Evolutionary conservation across 129 eudicot species (phyloP), one percentile per base, ranked within the genome.

Genomic region (Pittosporum tobira): DNA sequence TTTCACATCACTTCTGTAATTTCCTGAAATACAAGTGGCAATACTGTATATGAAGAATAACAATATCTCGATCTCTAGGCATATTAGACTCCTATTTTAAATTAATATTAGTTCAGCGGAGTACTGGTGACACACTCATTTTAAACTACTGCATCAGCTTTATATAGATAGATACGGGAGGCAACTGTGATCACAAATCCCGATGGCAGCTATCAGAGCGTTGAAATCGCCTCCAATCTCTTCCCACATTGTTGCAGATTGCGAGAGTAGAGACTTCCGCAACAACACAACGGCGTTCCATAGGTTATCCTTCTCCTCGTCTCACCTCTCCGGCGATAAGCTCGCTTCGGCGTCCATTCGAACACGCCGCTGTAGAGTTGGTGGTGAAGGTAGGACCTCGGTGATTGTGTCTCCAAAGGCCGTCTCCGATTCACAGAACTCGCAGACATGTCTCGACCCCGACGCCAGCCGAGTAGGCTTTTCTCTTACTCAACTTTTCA

Each of bases 401-500:
- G 9, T 75, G 11, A 28, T 72, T 11, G 84, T 84, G 31, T 82
- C 82, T 21, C 95, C 95, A 1, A 86, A 80, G 59, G 82, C 87
- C 22, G 98, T 90, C 65, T 90, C 98, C 4, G 98, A 90, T 71
- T 90, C 98, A 24, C 74, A 75, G 58, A 90, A 86, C 50, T 90
- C 98, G 58, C 95, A 90, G 74, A 90, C 98, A 30, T 90, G 98
- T 45, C 98, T 90, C 44, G 95, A 90, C 62, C 98, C 98, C 28
- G 98, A 90, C 68, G 98, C 98, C 45, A 90, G 98, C 74, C 79
- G 87, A 31, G 98, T 90, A 70, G 30, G 68, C 10, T 16, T 34
- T 29, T 27, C 16, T 57, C 19, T 53, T 37, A 42, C 51, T 29
- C 24, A 10, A 1, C 6, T 46, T 61, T 8, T 28, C 29, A 38